A percentile compares a stretch with the other conserved stretches of the same genome.
Evolutionary conservation across 2,329 filamentous ascomycete genomes (phyloP).

Genomic region (Ceratocystis cubensis): DNA sequence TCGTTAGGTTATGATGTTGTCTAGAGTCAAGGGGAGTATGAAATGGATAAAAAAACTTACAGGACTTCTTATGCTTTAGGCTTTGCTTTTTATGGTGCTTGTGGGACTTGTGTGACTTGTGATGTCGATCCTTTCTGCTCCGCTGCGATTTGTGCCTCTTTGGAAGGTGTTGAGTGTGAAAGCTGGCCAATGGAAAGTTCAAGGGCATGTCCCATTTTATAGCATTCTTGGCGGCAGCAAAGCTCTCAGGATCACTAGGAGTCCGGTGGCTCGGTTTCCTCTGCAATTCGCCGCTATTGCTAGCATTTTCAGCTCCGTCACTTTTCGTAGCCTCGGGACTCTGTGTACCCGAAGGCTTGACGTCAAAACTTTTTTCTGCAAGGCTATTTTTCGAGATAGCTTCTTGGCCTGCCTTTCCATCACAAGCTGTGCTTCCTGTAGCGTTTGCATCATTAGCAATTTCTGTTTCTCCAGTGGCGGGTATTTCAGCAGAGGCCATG

Average conservation of each 20-base stretch:
- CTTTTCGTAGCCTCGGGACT: no score
- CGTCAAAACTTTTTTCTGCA: not conserved
- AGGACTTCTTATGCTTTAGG: not conserved
- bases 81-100: not conserved
- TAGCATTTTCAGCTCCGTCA: not conserved
- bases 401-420: not conserved
- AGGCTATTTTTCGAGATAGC: not conserved
- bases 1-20: not conserved
- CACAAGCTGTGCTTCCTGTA: not conserved
- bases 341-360: not conserved
- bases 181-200: not conserved
- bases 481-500: not conserved
- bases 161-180: not conserved
- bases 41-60: not conserved
- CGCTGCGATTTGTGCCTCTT: not conserved
- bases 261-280: not conserved
- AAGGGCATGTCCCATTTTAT: no score
- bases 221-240: not conserved
- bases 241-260: not conserved
- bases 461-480: not conserved
- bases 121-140: not conserved
- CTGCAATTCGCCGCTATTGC: not conserved
- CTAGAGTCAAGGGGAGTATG: not conserved
- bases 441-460: not conserved
- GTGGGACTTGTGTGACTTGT: not conserved